Percentiles rank a stretch among this genome's conserved stretches.
Evolutionary conservation across 2,329 filamentous ascomycete genomes (phyloP).

Genomic region (Harringtonia aguacate): DNA sequence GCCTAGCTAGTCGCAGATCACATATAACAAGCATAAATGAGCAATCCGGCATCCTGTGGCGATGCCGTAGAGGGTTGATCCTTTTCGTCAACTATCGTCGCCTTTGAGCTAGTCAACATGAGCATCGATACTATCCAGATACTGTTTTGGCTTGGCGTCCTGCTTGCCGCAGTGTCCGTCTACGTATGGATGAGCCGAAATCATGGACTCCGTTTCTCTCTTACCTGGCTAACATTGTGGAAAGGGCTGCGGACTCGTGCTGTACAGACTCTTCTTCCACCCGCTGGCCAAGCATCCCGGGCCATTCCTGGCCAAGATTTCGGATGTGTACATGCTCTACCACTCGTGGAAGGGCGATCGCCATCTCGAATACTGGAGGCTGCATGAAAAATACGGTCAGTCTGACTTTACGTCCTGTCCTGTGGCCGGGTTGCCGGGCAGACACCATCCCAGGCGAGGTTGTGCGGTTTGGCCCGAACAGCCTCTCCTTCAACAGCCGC

Average conservation of each 20-base stretch:
- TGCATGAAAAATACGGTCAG: constrained; percentile 61
- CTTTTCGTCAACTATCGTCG: too few relatives aligned
- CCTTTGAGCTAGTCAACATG: background rate
- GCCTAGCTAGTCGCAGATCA: too few relatives aligned
- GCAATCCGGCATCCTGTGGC: too few relatives aligned
- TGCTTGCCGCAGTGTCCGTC: background rate
- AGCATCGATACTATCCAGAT: background rate
- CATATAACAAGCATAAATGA: too few relatives aligned
- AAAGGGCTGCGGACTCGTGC: constrained; percentile 27
- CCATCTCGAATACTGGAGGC: constrained; percentile 60
- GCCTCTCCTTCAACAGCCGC: constrained; percentile 65
- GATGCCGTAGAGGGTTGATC: too few relatives aligned
- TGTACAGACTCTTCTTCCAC: constrained; percentile 53
- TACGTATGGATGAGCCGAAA: background rate
- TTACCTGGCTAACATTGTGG: background rate
- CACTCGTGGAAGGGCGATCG: constrained; percentile 66
- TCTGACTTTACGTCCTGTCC: background rate
- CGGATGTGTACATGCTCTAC: constrained; percentile 57
- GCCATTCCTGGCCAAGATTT: constrained; percentile 51
- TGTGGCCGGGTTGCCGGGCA: background rate
- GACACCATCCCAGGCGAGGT: constrained; percentile 33
- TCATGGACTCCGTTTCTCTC: background rate
- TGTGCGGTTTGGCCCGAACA: constrained; percentile 72
- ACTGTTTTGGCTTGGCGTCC: background rate
- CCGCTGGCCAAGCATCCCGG: constrained; percentile 55